phyloP scores from a whole-genome alignment of 257 asterid species.

The Rhazya stricta region DNA sequence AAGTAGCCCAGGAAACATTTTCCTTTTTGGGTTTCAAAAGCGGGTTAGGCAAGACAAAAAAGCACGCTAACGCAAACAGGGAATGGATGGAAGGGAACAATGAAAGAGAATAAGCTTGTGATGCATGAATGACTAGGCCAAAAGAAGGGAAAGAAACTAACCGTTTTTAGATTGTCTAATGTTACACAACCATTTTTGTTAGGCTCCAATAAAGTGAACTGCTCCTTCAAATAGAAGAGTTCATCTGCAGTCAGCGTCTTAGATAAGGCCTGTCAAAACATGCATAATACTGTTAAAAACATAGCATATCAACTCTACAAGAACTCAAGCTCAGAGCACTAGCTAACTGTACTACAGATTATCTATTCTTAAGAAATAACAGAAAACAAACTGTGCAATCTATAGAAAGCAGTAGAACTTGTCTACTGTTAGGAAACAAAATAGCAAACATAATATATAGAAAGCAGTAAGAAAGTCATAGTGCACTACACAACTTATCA shows the following conservation, averaged over 20 bases:
- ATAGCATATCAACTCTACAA: neutral
- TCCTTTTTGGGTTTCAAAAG: neutral
- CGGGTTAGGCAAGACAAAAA: neutral
- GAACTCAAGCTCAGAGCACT: neutral
- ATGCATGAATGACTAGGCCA: neutral
- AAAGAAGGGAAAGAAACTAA: constrained; percentile 38
- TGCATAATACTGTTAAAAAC: neutral
- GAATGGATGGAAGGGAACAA: neutral
- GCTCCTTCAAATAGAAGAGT: constrained; percentile 67
- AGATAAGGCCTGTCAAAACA: constrained; percentile 59
- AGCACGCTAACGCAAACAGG: neutral
- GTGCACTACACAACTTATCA: neutral
- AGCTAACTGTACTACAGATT: neutral
- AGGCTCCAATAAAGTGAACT: constrained; percentile 62
- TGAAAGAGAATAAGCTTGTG: neutral
- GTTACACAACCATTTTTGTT: constrained; percentile 64
- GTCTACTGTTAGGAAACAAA: too few species aligned
- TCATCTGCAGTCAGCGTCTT: constrained; percentile 68
- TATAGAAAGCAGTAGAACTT: neutral
- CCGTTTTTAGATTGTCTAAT: constrained; percentile 62
- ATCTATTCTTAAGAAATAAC: constrained; percentile 3
- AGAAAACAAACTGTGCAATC: neutral
- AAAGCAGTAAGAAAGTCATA: neutral
- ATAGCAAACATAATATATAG: neutral
- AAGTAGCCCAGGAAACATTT: too few species aligned